Evolutionary conservation across 192 early-diverging fungal species (phyloP), one percentile per base, ranked within the genome.

Genomic region (Backusella circina): DNA sequence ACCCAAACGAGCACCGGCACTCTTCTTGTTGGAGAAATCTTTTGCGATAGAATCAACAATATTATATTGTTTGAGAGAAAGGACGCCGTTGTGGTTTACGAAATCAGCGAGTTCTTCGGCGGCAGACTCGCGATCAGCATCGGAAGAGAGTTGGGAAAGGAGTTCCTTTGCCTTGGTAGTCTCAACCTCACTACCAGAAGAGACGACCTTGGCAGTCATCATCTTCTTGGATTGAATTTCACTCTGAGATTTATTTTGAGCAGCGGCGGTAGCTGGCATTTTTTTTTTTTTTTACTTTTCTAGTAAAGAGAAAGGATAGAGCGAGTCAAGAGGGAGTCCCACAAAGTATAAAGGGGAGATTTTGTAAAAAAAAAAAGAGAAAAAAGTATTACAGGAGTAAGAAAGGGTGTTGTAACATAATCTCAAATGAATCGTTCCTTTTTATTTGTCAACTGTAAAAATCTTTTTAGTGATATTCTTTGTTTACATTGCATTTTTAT

Each of bases 11-110:
- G 88, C 86, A 67, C 73, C 71, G 68, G 84, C 74, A 73, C 71
- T 84, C 88, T 93, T 92, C 87, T 94, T 94, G 88, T 91, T 86
- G 77, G 84, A 83, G 66, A 89, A 79, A 72, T 90, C 88, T 74
- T 87, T 85, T 50, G 74, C 73, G 41, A 94, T 82, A 70, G 85
- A 77, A 51, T 88, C 88, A 33, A 92, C 76, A 75, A 94, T 83
- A 41, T 79, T 83, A 83, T 81, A 86, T 35, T 87, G 85, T 71
- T 88, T 86, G 64, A 93, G 86, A 50, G 80, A 78, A 50, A 83
- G 85, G 77, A 86, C 80, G 77, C 88, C 88, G 82, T 93, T 90
- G 86, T 89, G 84, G 65, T 74, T 57, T 30, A 81, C 68, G 47
- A 75, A 70, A 51, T 39, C 64, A 75, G 73, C 80, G 51, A 81